Conservation (phyloP, 2,329 filamentous ascomycete genomes). For the Alternaria panax region DNA sequence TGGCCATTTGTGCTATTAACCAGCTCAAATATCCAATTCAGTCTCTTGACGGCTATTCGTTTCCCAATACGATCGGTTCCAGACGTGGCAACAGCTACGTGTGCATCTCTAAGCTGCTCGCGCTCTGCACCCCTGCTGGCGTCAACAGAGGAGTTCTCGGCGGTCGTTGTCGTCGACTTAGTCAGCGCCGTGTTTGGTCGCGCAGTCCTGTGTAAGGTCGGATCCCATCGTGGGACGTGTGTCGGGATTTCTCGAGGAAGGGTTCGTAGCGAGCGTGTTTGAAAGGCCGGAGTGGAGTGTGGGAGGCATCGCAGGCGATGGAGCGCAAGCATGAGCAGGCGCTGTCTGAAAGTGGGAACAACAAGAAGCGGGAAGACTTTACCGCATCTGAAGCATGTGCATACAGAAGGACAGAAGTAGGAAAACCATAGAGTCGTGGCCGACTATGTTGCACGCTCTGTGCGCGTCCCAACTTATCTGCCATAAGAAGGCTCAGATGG, state of each 20-base stretch:
- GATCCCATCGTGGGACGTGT: conserved; percentile 39
- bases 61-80: not conserved
- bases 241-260: conserved; percentile 29
- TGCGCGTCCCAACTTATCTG: not conserved
- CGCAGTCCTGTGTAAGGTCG: conserved; percentile 24
- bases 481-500: not conserved
- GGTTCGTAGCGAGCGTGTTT: conserved; percentile 35
- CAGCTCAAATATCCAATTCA: conserved; percentile 26
- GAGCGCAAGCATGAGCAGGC: conserved; percentile 36
- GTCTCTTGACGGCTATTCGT: conserved; percentile 10
- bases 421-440: not conserved
- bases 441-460: not conserved
- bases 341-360: not conserved
- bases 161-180: not conserved
- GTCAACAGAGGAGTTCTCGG: conserved; percentile 3
- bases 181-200: not conserved
- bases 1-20: conserved; percentile 8
- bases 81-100: not conserved
- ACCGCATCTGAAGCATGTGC: not conserved
- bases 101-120: conserved; percentile 15
- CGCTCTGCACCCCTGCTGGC: conserved; percentile 13
- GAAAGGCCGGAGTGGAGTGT: conserved; percentile 23
- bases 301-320: conserved; percentile 31
- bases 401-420: not conserved
- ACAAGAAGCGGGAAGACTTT: not conserved